Evolutionary conservation across 1,139 yeast species (phyloP).

Genomic region (Blastobotrys elegans): DNA sequence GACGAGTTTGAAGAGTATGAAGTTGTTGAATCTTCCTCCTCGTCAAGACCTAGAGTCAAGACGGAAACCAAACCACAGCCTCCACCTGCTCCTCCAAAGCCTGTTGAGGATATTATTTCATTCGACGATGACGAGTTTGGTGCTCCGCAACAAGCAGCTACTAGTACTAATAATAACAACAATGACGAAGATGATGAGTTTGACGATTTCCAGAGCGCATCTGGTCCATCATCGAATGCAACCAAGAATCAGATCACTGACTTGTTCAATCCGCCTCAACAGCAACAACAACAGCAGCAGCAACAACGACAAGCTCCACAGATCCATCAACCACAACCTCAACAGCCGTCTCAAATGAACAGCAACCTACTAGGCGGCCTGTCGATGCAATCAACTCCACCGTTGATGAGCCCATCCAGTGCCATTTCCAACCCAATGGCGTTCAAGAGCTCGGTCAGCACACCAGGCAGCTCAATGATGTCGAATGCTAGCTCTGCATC

Average conservation of each 20-base stretch:
- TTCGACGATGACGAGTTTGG: conserved; percentile 68
- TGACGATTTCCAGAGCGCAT: conserved; percentile 88
- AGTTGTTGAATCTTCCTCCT: conserved; percentile 14
- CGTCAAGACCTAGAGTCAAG: conserved; percentile 13
- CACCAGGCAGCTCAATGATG: conserved; percentile 12
- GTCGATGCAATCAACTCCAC: conserved; percentile 27
- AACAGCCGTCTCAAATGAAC: conserved; percentile 14
- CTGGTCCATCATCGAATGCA: conserved; percentile 30
- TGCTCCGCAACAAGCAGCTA: conserved; percentile 79
- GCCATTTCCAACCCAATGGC: conserved; percentile 7
- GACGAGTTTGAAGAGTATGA: conserved; percentile 49
- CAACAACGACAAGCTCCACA: conserved; percentile 21
- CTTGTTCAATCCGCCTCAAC: conserved; percentile 25
- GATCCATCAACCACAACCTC: conserved; percentile 13
- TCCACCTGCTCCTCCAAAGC: conserved; percentile 6
- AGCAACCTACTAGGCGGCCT: conserved; percentile 3
- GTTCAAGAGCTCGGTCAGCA: conserved; percentile 1
- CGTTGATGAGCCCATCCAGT: conserved; percentile 30
- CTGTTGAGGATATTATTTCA: conserved; percentile 24
- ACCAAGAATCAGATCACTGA: conserved; percentile 21
- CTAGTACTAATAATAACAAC: conserved; percentile 19
- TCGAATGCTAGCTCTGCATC: conserved; percentile 9
- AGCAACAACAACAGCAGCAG: conserved; percentile 21
- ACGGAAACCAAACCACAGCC: conserved; percentile 5
- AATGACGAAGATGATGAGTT: conserved; percentile 69